Evolutionary conservation across 352 stramenopile species (phyloP).

Genomic region (Phytopythium sindhum): DNA sequence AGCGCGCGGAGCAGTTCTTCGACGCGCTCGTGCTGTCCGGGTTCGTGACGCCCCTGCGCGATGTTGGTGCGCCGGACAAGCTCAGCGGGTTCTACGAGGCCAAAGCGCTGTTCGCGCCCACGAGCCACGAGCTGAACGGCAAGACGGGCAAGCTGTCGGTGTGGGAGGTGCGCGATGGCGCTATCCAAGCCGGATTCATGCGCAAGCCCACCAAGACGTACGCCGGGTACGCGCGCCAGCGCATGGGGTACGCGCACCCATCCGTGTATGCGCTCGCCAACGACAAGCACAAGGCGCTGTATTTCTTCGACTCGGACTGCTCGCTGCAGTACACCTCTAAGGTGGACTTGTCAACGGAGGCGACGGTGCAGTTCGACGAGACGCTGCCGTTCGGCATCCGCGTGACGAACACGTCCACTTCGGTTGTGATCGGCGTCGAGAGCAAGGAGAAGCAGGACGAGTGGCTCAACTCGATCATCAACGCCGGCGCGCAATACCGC

Average conservation of each 20-base stretch:
- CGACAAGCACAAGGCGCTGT: constrained; percentile 35
- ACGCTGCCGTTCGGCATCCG: constrained; percentile 24
- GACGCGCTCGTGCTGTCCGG: constrained; percentile 10
- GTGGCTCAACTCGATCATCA: constrained; percentile 7
- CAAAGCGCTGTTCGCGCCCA: constrained; percentile 6
- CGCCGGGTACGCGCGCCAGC: constrained; percentile 18
- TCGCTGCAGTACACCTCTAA: constrained; percentile 31
- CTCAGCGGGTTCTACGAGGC: constrained; percentile 5
- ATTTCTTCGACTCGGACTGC: constrained; percentile 42
- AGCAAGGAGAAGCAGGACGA: constrained; percentile 14
- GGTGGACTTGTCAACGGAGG: constrained; percentile 5
- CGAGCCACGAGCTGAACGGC: constrained; percentile 3
- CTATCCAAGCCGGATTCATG: constrained; percentile 29
- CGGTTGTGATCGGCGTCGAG: constrained; percentile 16
- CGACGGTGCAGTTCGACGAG: constrained; percentile 12
- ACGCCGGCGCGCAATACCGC: constrained; percentile 18
- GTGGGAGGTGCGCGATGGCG: constrained; percentile 15
- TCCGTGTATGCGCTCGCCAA: constrained; percentile 41
- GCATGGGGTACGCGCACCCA: constrained; percentile 22
- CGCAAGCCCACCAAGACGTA: constrained; percentile 14
- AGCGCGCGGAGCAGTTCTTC: constrained; percentile 10
- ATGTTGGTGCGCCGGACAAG: background rate
- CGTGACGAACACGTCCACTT: constrained; percentile 15
- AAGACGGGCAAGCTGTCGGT: constrained; percentile 7
- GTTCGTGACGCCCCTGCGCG: constrained; percentile 7